A percentile compares a stretch with the other conserved stretches of the same genome.
phyloP scores from a whole-genome alignment of 495 filamentous ascomycete genomes.

The Symbiotaphrina buchneri region DNA sequence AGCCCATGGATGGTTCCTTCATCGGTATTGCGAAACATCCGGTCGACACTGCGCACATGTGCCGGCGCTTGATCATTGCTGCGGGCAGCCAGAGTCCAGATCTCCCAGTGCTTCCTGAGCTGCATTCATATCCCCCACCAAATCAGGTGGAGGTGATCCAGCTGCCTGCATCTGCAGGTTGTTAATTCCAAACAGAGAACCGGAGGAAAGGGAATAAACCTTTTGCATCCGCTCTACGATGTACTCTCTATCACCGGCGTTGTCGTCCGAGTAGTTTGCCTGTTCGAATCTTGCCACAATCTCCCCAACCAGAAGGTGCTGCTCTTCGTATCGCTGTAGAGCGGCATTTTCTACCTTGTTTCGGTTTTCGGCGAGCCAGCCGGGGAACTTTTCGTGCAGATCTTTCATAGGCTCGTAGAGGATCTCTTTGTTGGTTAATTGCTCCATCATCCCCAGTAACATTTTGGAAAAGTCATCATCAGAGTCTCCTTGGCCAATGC shows the following conservation, averaged over 20 bases:
- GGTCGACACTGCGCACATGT: conserved; percentile 8
- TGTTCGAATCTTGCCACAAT: conserved; percentile 81
- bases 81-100: conserved; percentile 47
- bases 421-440: conserved; percentile 94
- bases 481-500: conserved; percentile 2
- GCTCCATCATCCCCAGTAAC: conserved; percentile 94
- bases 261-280: conserved; percentile 53
- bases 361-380: conserved; percentile 64
- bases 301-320: conserved; percentile 60
- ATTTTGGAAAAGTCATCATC: conserved; percentile 80
- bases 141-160: conserved; percentile 70
- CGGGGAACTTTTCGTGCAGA: conserved; percentile 70
- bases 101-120: conserved; percentile 48
- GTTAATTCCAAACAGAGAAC: conserved; percentile 4
- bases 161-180: conserved; percentile 68
- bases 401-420: conserved; percentile 97
- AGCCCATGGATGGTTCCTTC: not conserved
- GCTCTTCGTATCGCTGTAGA: conserved; percentile 54
- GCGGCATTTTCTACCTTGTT: conserved; percentile 40
- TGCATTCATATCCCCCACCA: conserved; percentile 71
- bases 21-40: conserved; percentile 5
- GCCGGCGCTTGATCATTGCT: conserved; percentile 23
- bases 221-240: conserved; percentile 96
- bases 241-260: conserved; percentile 64
- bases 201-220: conserved; percentile 21